Evolutionary conservation across 306 rosid species (phyloP).

Genomic region (Quercus robur): DNA sequence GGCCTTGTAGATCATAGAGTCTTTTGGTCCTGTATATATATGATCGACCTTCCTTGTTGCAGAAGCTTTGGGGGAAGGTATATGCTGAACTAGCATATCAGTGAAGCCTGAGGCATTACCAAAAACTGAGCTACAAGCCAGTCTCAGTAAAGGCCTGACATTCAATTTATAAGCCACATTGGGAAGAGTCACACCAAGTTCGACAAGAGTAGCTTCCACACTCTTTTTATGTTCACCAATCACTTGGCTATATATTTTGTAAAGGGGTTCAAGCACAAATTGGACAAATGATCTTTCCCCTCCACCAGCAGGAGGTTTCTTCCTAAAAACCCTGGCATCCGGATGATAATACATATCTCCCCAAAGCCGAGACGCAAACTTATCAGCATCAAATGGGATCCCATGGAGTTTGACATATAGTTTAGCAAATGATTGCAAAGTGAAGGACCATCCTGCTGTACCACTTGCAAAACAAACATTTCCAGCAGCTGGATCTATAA

Average conservation of each 20-base stretch:
- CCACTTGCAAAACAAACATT: constrained; percentile 96
- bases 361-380: constrained; percentile 93
- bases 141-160: constrained; percentile 87
- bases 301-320: constrained; percentile 83
- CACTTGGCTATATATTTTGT: constrained; percentile 93
- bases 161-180: constrained; percentile 93
- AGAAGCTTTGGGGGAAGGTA: constrained; percentile 90
- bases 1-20: constrained; percentile 78
- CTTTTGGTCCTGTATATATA: constrained; percentile 81
- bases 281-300: constrained; percentile 96
- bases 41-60: constrained; percentile 87
- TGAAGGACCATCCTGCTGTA: constrained; percentile 98
- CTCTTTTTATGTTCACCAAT: constrained; percentile 98
- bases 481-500: constrained; percentile 87
- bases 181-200: constrained; percentile 89
- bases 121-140: constrained; percentile 96
- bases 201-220: constrained; percentile 95
- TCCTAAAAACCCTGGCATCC: constrained; percentile 70
- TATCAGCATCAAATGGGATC: constrained; percentile 66
- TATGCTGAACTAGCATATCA: constrained; percentile 91
- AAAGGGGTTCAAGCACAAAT: constrained; percentile 89
- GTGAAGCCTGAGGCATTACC: constrained; percentile 89
- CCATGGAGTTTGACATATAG: constrained; percentile 89
- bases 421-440: constrained; percentile 88
- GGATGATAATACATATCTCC: constrained; percentile 86